Evolutionary conservation across 768 basidiomycete genomes (phyloP).

Genomic region (Mycena belliarum): DNA sequence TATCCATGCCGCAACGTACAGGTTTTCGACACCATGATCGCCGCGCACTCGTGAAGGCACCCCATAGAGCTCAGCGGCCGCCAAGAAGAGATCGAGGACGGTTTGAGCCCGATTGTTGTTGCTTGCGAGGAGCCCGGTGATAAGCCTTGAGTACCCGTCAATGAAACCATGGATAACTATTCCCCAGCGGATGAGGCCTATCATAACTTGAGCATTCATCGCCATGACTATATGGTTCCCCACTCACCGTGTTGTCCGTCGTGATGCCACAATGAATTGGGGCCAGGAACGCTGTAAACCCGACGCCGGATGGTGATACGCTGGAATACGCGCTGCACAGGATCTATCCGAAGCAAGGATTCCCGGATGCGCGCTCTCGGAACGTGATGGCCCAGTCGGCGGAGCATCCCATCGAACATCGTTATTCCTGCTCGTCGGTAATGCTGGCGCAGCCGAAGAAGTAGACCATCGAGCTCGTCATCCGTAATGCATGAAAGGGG

Average conservation of each 20-base stretch:
- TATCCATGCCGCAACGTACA: slow-evolving; percentile 35
- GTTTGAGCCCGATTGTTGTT: slow-evolving; percentile 41
- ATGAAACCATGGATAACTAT: slow-evolving; percentile 38
- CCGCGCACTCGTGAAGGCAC: slow-evolving; percentile 33
- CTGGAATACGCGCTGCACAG: neutral
- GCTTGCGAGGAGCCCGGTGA: slow-evolving; percentile 35
- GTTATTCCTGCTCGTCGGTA: too few relatives aligned
- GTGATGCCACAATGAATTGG: neutral
- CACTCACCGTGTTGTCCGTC: slow-evolving; percentile 36
- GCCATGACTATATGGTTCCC: too few relatives aligned
- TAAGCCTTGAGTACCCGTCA: slow-evolving; percentile 31
- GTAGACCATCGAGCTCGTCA: too few relatives aligned
- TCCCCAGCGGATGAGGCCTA: slow-evolving; percentile 36
- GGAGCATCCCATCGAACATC: neutral
- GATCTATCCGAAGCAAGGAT: neutral
- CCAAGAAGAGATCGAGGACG: slow-evolving; percentile 34
- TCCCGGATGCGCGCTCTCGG: neutral
- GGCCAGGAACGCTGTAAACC: neutral
- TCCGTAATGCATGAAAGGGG: too few relatives aligned
- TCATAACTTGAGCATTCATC: neutral
- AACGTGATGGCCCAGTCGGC: neutral
- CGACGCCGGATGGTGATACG: neutral
- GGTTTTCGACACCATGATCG: slow-evolving; percentile 42
- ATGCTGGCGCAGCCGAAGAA: too few relatives aligned
- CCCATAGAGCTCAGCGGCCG: slow-evolving; percentile 26